Evolutionary conservation across 2,329 filamentous ascomycete genomes (phyloP).

Genomic region (Botryosphaeria dothidea): DNA sequence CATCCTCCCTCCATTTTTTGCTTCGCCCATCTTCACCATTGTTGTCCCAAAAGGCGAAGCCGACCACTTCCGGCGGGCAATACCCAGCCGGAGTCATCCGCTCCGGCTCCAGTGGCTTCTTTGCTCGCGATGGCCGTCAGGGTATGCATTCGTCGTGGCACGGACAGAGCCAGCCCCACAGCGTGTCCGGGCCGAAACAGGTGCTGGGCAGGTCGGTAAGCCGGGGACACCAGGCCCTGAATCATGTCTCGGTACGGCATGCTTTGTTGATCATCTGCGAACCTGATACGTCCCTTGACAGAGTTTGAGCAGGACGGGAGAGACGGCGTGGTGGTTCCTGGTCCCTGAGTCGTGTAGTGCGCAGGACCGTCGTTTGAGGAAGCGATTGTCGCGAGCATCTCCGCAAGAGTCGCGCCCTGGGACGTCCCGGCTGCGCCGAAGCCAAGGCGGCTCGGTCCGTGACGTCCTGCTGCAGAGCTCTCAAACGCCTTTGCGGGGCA

Average conservation of each 20-base stretch:
- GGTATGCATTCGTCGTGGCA: neutral
- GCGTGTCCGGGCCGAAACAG: neutral
- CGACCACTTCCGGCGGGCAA: neutral
- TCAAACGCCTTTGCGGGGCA: neutral
- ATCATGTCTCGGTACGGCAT: conserved; percentile 6
- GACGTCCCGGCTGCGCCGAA: neutral
- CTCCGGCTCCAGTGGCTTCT: neutral
- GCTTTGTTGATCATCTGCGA: conserved; percentile 1
- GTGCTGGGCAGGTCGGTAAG: neutral
- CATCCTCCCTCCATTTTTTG: neutral
- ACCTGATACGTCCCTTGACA: neutral
- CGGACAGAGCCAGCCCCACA: neutral
- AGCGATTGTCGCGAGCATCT: conserved; percentile 10
- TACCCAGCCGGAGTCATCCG: too few species aligned
- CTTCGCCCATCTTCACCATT: neutral
- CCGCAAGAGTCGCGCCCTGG: neutral
- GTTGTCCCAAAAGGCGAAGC: neutral
- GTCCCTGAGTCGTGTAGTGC: conserved; percentile 8
- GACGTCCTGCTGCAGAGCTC: conserved; percentile 1
- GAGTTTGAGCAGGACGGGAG: neutral
- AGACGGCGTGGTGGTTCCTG: neutral
- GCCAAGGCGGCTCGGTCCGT: conserved; percentile 12
- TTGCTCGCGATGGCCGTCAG: too few species aligned
- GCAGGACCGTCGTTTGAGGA: conserved; percentile 1
- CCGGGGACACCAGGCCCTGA: neutral